phyloP scores from a whole-genome alignment of 768 basidiomycete genomes.

The Tremella yokohamensis region DNA sequence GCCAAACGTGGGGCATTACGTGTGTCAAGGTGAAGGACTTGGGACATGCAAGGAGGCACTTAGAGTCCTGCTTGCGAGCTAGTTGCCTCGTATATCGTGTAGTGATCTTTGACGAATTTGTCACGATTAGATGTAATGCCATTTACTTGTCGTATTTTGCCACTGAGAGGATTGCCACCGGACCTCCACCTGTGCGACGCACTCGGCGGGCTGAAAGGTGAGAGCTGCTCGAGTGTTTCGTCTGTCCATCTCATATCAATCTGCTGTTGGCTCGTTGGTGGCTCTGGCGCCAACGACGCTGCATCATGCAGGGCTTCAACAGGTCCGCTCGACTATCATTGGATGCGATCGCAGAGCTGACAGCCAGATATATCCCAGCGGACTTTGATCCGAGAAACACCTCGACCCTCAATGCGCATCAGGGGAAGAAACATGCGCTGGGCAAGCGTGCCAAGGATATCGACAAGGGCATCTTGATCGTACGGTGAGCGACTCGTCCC shows the following conservation, averaged over 20 bases:
- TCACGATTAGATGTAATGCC: too few relatives aligned
- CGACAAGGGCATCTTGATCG: slow-evolving; percentile 92
- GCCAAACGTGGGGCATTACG: slow-evolving; percentile 20
- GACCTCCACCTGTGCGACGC: neutral
- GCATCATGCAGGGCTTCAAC: slow-evolving; percentile 38
- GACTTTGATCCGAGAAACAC: slow-evolving; percentile 66
- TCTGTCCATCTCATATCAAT: too few relatives aligned
- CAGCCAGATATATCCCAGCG: slow-evolving; percentile 65
- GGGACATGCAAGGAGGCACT: slow-evolving; percentile 26
- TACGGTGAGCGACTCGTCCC: slow-evolving; percentile 54
- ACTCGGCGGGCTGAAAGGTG: too few relatives aligned
- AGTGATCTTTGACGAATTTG: too few relatives aligned
- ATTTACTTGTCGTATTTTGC: too few relatives aligned
- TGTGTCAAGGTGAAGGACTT: slow-evolving; percentile 27
- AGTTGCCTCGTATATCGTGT: too few relatives aligned
- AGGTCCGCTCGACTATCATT: slow-evolving; percentile 13
- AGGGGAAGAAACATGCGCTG: slow-evolving; percentile 77
- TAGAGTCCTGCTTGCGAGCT: neutral
- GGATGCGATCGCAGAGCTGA: neutral
- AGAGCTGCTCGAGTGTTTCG: too few relatives aligned
- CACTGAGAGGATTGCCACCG: too few relatives aligned
- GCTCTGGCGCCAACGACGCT: neutral
- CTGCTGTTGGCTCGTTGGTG: too few relatives aligned
- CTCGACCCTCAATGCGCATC: slow-evolving; percentile 52
- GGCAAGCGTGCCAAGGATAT: slow-evolving; percentile 91